These are phyloP conservation scores for Coemansia sp. DNA, from an alignment of 192 early-diverging fungal species.

Conservation along the genomic window DNA sequence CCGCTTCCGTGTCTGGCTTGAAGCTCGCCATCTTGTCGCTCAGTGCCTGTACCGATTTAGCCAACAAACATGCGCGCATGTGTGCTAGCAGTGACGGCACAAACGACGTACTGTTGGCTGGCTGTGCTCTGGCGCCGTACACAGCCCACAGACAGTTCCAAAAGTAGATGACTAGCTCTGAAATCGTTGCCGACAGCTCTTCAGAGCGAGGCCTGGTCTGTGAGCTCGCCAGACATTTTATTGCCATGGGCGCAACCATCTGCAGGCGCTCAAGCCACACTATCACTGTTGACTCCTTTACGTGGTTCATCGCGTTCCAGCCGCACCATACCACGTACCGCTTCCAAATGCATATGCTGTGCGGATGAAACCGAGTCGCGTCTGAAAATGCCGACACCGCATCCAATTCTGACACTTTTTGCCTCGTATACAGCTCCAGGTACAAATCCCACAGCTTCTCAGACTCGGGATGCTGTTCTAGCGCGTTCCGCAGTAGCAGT, in stretches of 20 bases:
- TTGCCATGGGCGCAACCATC: slow-evolving; percentile 16
- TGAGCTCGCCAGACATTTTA: slow-evolving; percentile 13
- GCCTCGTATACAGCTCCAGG: slow-evolving; percentile 37
- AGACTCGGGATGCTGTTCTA: slow-evolving; percentile 24
- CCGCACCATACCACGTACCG: slow-evolving; percentile 39
- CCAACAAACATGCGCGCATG: slow-evolving; percentile 25
- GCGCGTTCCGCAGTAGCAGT: slow-evolving; percentile 12
- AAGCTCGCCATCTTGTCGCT: slow-evolving; percentile 10
- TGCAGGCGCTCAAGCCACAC: slow-evolving; percentile 24
- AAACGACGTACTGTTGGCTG: background rate
- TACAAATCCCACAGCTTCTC: slow-evolving; percentile 46
- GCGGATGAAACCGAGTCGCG: slow-evolving; percentile 31
- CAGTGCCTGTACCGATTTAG: slow-evolving; percentile 7
- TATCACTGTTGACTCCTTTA: background rate
- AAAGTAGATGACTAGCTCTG: slow-evolving; percentile 17
- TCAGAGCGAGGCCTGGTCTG: slow-evolving; percentile 2
- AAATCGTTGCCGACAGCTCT: slow-evolving; percentile 21
- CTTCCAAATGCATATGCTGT: slow-evolving; percentile 28
- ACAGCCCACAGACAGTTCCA: slow-evolving; percentile 30
- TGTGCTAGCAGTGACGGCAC: slow-evolving; percentile 9
- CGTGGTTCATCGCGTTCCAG: slow-evolving; percentile 14
- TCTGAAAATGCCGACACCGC: slow-evolving; percentile 31
- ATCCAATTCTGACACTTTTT: slow-evolving; percentile 14
- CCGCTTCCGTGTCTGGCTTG: background rate
- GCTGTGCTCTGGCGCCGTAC: background rate